phyloP scores from a whole-genome alignment of 176 grass and related monocot genomes.

The Oryza punctata region DNA sequence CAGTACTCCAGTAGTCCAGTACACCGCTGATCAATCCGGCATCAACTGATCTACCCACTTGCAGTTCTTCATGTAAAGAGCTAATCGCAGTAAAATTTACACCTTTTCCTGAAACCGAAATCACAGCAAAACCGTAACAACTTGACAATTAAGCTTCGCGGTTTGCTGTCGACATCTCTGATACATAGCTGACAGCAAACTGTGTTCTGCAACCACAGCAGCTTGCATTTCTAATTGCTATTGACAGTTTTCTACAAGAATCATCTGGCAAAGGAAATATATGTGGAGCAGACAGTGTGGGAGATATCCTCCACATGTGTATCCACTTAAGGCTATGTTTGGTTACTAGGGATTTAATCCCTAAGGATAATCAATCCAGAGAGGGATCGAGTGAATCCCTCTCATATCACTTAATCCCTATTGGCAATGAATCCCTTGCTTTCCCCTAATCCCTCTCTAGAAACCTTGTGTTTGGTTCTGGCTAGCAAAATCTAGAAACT shows the following conservation, averaged over 20 bases:
- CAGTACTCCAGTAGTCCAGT: too few species aligned
- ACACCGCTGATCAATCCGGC: too few species aligned
- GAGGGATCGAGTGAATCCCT: too few species aligned
- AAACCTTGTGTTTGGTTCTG: too few species aligned
- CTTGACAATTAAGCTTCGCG: background rate
- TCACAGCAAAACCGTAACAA: background rate
- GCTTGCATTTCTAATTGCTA: background rate
- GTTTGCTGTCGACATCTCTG: background rate
- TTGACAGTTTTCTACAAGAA: background rate
- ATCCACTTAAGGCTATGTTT: background rate
- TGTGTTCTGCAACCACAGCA: background rate
- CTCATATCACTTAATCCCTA: too few species aligned
- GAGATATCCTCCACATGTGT: slow-evolving; percentile 25
- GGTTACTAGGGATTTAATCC: too few species aligned
- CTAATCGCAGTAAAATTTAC: too few species aligned
- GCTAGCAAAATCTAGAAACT: too few species aligned
- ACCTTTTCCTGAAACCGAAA: background rate
- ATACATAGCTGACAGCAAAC: background rate
- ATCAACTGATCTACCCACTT: background rate
- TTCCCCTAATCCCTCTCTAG: too few species aligned
- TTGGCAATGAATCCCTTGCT: too few species aligned
- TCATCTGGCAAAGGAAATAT: background rate
- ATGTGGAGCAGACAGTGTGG: background rate
- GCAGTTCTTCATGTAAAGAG: too few species aligned
- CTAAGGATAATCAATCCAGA: too few species aligned